Conservation (phyloP, 2,329 filamentous ascomycete species). For the Diaporthe sp. region DNA sequence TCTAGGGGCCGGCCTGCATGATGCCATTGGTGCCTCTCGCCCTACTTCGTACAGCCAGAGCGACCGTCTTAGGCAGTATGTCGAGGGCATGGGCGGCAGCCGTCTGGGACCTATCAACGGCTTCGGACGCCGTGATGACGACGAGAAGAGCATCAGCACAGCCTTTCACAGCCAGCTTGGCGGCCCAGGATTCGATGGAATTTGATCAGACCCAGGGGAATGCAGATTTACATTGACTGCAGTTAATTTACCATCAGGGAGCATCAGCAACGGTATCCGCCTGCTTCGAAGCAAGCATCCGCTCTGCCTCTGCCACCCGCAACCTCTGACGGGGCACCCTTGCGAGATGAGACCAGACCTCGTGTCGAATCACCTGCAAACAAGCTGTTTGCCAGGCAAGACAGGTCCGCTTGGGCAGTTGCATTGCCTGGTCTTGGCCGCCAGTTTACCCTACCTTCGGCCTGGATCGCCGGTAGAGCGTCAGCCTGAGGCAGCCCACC, state of each 20-base stretch:
- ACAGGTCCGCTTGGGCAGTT: neutral
- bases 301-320: slow-evolving; percentile 34
- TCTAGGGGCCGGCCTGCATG: slow-evolving; percentile 84
- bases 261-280: slow-evolving; percentile 25
- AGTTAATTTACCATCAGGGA: slow-evolving; percentile 23
- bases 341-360: slow-evolving; percentile 12
- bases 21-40: slow-evolving; percentile 75
- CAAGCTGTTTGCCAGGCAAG: slow-evolving; percentile 23
- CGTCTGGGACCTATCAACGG: slow-evolving; percentile 77
- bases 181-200: slow-evolving; percentile 63
- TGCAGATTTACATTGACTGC: slow-evolving; percentile 36
- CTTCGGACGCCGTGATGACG: slow-evolving; percentile 85
- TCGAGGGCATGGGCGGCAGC: slow-evolving; percentile 79
- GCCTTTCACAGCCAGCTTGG: slow-evolving; percentile 97
- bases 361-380: slow-evolving; percentile 7
- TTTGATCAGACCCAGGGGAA: slow-evolving; percentile 51
- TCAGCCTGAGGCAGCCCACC: slow-evolving; percentile 16
- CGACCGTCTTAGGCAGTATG: slow-evolving; percentile 93
- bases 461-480: neutral
- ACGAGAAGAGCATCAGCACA: slow-evolving; percentile 95
- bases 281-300: slow-evolving; percentile 21
- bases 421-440: neutral
- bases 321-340: slow-evolving; percentile 9
- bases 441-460: neutral
- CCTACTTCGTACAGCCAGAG: slow-evolving; percentile 79